These are phyloP conservation scores for Quercus phellos DNA, from an alignment of 331 rosid species.

Conservation along the genomic window DNA sequence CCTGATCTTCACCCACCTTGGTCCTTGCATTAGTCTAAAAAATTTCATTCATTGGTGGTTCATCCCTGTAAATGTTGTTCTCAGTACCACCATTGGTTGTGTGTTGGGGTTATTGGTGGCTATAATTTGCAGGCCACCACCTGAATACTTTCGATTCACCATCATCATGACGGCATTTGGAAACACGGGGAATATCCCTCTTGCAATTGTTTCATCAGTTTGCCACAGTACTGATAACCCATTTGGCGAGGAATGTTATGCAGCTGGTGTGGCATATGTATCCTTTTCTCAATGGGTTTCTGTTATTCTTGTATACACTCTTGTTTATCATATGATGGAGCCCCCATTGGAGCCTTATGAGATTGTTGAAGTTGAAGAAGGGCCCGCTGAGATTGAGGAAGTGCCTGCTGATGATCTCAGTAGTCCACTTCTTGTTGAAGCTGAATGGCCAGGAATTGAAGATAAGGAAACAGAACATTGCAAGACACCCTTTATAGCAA, in stretches of 20 bases:
- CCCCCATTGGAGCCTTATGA: slow-evolving; percentile 33
- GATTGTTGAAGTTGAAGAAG: slow-evolving; percentile 13
- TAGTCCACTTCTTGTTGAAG: slow-evolving; percentile 36
- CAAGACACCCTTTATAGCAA: slow-evolving; percentile 42
- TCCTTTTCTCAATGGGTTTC: slow-evolving; percentile 44
- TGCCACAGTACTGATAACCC: slow-evolving; percentile 29
- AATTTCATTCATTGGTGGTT: slow-evolving; percentile 37
- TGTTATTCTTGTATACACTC: slow-evolving; percentile 39
- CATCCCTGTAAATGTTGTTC: slow-evolving; percentile 40
- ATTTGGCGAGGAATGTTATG: slow-evolving; percentile 28
- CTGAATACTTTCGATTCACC: slow-evolving; percentile 32
- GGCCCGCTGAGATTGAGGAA: slow-evolving; percentile 23
- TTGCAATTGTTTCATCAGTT: slow-evolving; percentile 33
- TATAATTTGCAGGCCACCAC: slow-evolving; percentile 39
- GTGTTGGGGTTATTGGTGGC: slow-evolving; percentile 32
- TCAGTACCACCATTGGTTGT: slow-evolving; percentile 40
- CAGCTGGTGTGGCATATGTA: slow-evolving; percentile 35
- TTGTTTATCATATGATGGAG: slow-evolving; percentile 58
- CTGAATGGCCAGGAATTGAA: slow-evolving; percentile 49
- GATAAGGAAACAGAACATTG: slow-evolving; percentile 39
- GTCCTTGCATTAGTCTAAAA: slow-evolving; percentile 22
- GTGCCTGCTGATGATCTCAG: slow-evolving; percentile 10
- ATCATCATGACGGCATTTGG: slow-evolving; percentile 40
- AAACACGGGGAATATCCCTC: slow-evolving; percentile 46
- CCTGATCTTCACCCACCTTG: slow-evolving; percentile 41